Base-by-base conservation (phyloP, 164 flowering plant species). In the Pachysandra terminalis region DNA sequence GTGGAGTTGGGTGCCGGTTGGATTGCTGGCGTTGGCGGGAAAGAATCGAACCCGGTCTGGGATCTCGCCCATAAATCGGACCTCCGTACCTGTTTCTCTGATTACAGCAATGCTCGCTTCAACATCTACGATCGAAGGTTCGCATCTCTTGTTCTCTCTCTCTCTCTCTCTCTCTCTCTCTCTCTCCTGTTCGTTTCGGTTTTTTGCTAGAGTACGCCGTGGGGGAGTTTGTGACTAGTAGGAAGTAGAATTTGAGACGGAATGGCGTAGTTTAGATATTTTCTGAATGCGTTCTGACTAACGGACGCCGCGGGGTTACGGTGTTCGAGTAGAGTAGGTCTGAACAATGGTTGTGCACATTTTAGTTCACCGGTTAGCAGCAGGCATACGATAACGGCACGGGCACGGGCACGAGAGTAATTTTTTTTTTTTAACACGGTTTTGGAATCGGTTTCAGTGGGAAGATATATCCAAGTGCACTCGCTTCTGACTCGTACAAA, bases 1-100 rank as follows among this genome's bases (percentile, higher is more conserved):
- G 93, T 91, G 70, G 98, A 94, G 79, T 83, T 85, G 56, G 98
- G 98, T 2, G 98, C 98, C 17, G 93, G 97, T 41, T 94, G 98
- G 98, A 84, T 94, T 28, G 85, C 79, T 70, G 97, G 98, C 19
- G 96, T 91, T 35, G 97, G 96, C 2, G 98, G 98, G 19, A 79
- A 80, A 68, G 79, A 83, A 68, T 67, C 87, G 22, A 94, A 94
- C 56, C 98, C 98, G 1, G 85, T 94, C 49, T 91, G 95, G 97
- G 95, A 91, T 53, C 85, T 94, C 55, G 97, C 95, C 14, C 19
- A 62, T 12, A 56, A 78, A 37, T 71, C 81, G 0, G 80, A 73
- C n/a, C 87, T 91, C 61, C 86, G 90, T 4, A 91, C 97, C n/a
- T 81, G 83, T 74, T 85, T 82, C 69, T 94, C 97, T 28, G 98